phyloP scores from a whole-genome alignment of 208 protist genomes.

The Phytomonas sp. region DNA sequence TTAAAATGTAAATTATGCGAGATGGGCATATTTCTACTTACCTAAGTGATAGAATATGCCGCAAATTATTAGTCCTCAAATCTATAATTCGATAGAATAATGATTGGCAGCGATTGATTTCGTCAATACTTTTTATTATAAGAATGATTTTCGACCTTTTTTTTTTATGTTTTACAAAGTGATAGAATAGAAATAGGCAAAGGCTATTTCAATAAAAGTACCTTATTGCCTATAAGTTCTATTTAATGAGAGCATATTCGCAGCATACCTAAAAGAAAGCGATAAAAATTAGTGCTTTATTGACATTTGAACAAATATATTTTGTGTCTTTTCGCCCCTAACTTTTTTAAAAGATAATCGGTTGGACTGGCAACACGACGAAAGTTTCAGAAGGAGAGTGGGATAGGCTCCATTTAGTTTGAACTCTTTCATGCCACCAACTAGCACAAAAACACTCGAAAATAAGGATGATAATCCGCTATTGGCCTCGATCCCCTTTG shows the following conservation, averaged over 20 bases:
- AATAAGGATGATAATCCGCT: not conserved
- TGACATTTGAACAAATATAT: not conserved
- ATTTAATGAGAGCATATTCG: not conserved
- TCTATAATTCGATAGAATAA: not conserved
- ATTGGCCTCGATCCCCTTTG: not conserved
- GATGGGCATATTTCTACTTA: not conserved
- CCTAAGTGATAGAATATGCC: not conserved
- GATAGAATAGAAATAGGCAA: not conserved
- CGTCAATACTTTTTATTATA: not conserved
- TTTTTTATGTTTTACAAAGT: not conserved
- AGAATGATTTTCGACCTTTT: not conserved
- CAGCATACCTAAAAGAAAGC: not conserved
- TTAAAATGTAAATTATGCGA: not conserved
- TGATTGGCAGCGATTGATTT: not conserved
- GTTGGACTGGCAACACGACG: not conserved
- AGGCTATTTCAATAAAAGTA: not conserved
- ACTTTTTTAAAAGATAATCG: not conserved
- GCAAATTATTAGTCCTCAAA: not conserved
- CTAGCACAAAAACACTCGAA: not conserved
- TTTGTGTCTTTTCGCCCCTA: slow-evolving; percentile 11
- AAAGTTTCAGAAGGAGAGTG: not conserved
- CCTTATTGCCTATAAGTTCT: not conserved
- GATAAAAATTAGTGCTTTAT: not conserved
- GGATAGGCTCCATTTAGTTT: not conserved
- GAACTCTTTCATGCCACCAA: not conserved